These are phyloP conservation scores for Monosporascus sp. DNA, from an alignment of 2,329 filamentous ascomycete species.

Conservation along the genomic window DNA sequence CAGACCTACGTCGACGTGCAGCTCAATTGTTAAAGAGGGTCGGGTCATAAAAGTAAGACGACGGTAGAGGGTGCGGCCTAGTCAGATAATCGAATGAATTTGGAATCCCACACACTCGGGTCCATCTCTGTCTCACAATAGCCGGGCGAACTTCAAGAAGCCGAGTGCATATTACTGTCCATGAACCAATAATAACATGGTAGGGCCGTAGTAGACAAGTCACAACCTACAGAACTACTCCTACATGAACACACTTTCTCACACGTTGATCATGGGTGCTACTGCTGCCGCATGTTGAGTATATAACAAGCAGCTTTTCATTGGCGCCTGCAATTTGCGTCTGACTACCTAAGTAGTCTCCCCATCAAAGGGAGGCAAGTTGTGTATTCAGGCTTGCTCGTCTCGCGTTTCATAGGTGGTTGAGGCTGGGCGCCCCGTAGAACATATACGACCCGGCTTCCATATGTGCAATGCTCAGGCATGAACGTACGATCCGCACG, in stretches of 20 bases:
- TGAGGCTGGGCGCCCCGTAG: neutral
- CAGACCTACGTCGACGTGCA: constrained; percentile 20
- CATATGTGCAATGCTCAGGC: neutral
- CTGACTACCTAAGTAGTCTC: neutral
- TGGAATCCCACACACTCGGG: constrained; percentile 18
- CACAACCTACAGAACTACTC: neutral
- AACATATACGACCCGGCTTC: neutral
- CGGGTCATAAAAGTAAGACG: constrained; percentile 21
- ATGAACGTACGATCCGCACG: neutral
- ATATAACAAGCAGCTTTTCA: neutral
- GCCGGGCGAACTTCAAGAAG: constrained; percentile 19
- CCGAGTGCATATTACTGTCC: neutral
- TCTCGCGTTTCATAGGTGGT: neutral
- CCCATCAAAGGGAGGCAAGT: neutral
- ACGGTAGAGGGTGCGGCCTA: constrained; percentile 18
- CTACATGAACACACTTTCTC: neutral
- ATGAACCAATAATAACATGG: neutral
- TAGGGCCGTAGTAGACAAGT: neutral
- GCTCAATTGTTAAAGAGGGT: constrained; percentile 18
- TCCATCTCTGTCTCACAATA: constrained; percentile 18
- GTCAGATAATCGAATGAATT: constrained; percentile 23
- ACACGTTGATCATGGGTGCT: neutral
- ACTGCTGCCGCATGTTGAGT: neutral
- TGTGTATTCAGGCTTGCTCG: neutral
- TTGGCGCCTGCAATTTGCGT: neutral